A percentile compares a stretch with the other conserved stretches of the same genome.
phyloP scores from a whole-genome alignment of 768 basidiomycete species.

The Epithele typhae region DNA sequence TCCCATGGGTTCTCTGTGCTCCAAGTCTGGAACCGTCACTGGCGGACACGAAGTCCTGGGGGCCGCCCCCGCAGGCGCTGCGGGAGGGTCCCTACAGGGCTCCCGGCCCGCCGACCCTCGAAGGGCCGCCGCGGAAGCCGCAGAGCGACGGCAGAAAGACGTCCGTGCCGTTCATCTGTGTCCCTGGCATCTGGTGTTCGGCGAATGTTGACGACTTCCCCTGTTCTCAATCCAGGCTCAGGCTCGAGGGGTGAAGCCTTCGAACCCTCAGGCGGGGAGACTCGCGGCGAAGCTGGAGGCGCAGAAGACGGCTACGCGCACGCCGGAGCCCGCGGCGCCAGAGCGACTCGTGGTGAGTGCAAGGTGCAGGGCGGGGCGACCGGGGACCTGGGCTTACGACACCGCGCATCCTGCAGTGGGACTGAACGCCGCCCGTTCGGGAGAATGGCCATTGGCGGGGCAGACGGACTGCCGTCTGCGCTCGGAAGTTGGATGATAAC shows the following conservation, averaged over 20 bases:
- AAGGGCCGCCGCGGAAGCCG: slow-evolving; percentile 32
- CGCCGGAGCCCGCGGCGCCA: slow-evolving; percentile 35
- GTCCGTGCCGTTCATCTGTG: slow-evolving; percentile 18
- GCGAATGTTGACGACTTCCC: too few relatives aligned
- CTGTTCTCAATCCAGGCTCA: slow-evolving; percentile 34
- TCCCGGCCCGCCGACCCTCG: slow-evolving; percentile 22
- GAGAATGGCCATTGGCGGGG: too few relatives aligned
- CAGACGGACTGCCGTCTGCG: too few relatives aligned
- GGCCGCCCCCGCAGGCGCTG: slow-evolving; percentile 1
- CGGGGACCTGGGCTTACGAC: neutral
- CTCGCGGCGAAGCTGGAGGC: slow-evolving; percentile 40
- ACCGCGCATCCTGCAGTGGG: slow-evolving; percentile 32
- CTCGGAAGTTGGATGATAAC: too few relatives aligned
- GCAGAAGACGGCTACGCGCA: slow-evolving; percentile 30
- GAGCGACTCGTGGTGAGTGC: slow-evolving; percentile 41
- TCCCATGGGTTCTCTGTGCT: slow-evolving; percentile 35
- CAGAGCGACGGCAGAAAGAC: slow-evolving; percentile 29
- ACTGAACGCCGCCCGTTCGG: slow-evolving; percentile 26
- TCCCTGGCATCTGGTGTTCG: too few relatives aligned
- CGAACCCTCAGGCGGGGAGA: slow-evolving; percentile 42
- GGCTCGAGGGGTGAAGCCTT: slow-evolving; percentile 37
- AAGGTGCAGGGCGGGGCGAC: neutral
- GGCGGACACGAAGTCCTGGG: slow-evolving; percentile 29
- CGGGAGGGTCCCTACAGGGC: slow-evolving; percentile 6
- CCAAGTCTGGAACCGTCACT: slow-evolving; percentile 27